Conservation (phyloP, 495 filamentous ascomycete species). For the Aspergillus saccharolyticus region DNA sequence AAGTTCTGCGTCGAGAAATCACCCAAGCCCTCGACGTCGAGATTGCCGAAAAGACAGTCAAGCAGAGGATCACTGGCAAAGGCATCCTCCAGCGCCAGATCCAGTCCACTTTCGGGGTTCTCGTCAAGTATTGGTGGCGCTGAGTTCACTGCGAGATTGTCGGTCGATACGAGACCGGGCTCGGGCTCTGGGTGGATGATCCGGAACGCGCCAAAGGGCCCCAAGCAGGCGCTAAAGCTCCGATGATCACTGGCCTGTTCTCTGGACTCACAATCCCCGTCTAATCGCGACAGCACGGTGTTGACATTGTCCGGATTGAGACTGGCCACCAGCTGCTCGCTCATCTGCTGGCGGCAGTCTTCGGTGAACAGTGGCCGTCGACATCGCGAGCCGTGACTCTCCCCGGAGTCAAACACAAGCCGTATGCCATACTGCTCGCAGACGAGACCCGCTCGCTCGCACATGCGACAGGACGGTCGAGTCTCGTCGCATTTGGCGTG, state of each 20-base stretch:
- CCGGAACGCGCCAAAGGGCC: slow-evolving; percentile 7
- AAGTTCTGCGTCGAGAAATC: neutral
- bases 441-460: slow-evolving; percentile 9
- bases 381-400: slow-evolving; percentile 18
- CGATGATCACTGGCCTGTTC: neutral
- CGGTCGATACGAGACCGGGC: neutral
- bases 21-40: neutral
- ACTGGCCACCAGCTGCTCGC: slow-evolving; percentile 17
- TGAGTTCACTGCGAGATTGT: neutral
- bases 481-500: slow-evolving; percentile 28
- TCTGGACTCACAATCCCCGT: slow-evolving; percentile 14
- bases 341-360: slow-evolving; percentile 22
- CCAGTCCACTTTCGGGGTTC: neutral
- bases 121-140: neutral
- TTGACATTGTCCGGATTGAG: slow-evolving; percentile 15
- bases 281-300: slow-evolving; percentile 12
- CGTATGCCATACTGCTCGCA: slow-evolving; percentile 24
- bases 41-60: slow-evolving; percentile 1
- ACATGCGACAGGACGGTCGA: slow-evolving; percentile 24
- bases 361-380: slow-evolving; percentile 25
- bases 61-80: neutral
- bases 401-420: slow-evolving; percentile 21
- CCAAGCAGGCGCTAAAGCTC: neutral
- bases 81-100: neutral
- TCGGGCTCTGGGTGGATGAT: neutral